Evolutionary conservation across 805 yeast genomes (phyloP), one percentile per base, ranked within the genome.

Genomic region (Saccharomycopsis capsularis): DNA sequence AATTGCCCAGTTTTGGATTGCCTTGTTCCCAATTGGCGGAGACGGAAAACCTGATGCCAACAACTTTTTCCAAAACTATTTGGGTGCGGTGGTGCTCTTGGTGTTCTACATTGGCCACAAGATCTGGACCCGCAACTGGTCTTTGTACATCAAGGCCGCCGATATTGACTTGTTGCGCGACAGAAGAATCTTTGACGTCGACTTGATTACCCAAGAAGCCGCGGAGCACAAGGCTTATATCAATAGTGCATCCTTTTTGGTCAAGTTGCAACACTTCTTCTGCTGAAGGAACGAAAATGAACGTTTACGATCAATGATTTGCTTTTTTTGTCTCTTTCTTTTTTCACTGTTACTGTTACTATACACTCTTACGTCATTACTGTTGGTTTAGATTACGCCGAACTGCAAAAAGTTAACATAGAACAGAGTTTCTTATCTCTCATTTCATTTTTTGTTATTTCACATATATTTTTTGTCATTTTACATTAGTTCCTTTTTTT

Each of bases 1-100:
- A 22, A 63, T 74, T 46, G 82, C 80, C 3, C 85, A 79, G 60
- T 78, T 81, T 62, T 81, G 84, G 81, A 74, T 80, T 44, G 82
- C 85, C 13, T 62, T 80, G 44, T 78, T 70, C 59, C 85, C 87
- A 44, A 62, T 81, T 45, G 79, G 74, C 1, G 66, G 66, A 22
- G 22, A 44, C 15, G 64, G 59, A 40, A 75, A 63, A 24, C 48
- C 67, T 47, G 55, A 56, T 50, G 72, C 68, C 9, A 58, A 56
- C 29, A 61, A 61, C 3, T 78, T 78, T 63, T 76, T 79, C 68
- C 68, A 76, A 58, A 63, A 71, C 50, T 78, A 79, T 63, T 60
- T 76, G 52, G 74, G 77, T 35, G 64, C 74, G 39, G 68, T 73
- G 16, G 67, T 73, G 32, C 68, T 74, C 63, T 51, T 78, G 32